Percentiles rank a stretch among this genome's conserved stretches.
These are phyloP conservation scores for Croton laevigatus DNA, from an alignment of 441 rosid genomes.

Conservation along the genomic window DNA sequence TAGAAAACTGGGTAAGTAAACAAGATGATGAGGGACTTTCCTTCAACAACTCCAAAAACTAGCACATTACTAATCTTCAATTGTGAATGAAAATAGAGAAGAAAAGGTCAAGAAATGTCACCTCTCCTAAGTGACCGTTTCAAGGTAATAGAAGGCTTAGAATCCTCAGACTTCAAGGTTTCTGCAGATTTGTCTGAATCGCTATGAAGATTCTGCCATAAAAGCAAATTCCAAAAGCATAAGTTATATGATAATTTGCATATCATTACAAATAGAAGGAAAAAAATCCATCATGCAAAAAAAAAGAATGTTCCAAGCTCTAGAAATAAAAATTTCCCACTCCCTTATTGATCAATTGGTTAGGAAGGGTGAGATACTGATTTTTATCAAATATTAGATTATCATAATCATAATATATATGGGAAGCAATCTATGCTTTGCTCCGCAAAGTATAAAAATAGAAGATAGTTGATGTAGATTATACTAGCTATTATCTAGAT, in stretches of 20 bases:
- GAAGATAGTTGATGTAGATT: not conserved
- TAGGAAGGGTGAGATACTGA: not conserved
- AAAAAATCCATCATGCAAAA: not conserved
- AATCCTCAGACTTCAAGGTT: constrained; percentile 49
- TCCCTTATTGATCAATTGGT: not conserved
- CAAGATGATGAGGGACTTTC: not conserved
- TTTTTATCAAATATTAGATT: not conserved
- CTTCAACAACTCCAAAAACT: not conserved
- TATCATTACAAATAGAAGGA: not conserved
- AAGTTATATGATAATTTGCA: not conserved
- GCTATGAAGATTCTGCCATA: constrained; percentile 50
- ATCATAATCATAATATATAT: not conserved
- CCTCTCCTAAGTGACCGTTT: constrained; percentile 70
- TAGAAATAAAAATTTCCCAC: not conserved
- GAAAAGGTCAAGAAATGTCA: constrained; percentile 21
- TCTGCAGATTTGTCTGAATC: constrained; percentile 50
- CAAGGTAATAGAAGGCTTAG: constrained; percentile 44
- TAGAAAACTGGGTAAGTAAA: not conserved
- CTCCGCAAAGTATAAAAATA: too few relatives aligned
- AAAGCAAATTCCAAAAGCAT: constrained; percentile 10
- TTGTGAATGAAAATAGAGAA: constrained; percentile 2
- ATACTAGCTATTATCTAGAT: not conserved
- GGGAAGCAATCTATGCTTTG: not conserved
- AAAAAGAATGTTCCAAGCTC: not conserved
- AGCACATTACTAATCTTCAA: not conserved